phyloP scores from a whole-genome alignment of 2,329 filamentous ascomycete species.

The Ascochyta pisi region DNA sequence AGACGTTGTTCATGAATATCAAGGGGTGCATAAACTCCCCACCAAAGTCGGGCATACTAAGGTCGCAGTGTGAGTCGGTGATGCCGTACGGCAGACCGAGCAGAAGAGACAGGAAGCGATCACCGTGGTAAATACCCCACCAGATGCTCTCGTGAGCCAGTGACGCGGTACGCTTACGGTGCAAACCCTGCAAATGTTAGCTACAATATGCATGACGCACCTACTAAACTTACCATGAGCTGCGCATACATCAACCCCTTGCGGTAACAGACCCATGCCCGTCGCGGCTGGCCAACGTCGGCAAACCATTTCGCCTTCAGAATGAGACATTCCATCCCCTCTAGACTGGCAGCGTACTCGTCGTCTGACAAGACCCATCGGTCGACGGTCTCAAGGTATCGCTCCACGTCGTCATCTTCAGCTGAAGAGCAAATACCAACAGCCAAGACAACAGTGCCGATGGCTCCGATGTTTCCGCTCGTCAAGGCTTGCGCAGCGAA shows the following conservation, averaged over 20 bases:
- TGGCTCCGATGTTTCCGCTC: slow-evolving; percentile 51
- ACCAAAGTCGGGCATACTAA: slow-evolving; percentile 37
- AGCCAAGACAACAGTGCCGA: slow-evolving; percentile 47
- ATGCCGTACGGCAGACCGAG: slow-evolving; percentile 60
- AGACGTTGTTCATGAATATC: slow-evolving; percentile 44
- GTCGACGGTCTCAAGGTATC: slow-evolving; percentile 56
- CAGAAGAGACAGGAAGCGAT: slow-evolving; percentile 61
- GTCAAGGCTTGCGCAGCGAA: slow-evolving; percentile 55
- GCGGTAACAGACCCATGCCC: slow-evolving; percentile 61
- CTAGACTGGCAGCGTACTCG: slow-evolving; percentile 58
- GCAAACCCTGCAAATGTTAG: slow-evolving; percentile 45
- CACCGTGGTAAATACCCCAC: slow-evolving; percentile 52
- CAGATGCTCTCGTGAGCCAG: slow-evolving; percentile 48
- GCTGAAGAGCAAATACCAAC: slow-evolving; percentile 50
- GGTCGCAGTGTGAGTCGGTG: slow-evolving; percentile 48
- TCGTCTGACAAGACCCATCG: slow-evolving; percentile 58
- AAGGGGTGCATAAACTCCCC: slow-evolving; percentile 40
- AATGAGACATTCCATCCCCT: slow-evolving; percentile 61
- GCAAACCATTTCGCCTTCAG: slow-evolving; percentile 61
- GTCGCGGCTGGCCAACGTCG: slow-evolving; percentile 62
- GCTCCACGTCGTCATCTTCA: slow-evolving; percentile 54
- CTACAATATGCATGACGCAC: too few species aligned
- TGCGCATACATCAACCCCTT: slow-evolving; percentile 61
- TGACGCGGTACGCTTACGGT: slow-evolving; percentile 46
- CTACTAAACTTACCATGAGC: slow-evolving; percentile 54